Conservation (phyloP, 2,329 filamentous ascomycete species). For the Fusarium humuli region DNA sequence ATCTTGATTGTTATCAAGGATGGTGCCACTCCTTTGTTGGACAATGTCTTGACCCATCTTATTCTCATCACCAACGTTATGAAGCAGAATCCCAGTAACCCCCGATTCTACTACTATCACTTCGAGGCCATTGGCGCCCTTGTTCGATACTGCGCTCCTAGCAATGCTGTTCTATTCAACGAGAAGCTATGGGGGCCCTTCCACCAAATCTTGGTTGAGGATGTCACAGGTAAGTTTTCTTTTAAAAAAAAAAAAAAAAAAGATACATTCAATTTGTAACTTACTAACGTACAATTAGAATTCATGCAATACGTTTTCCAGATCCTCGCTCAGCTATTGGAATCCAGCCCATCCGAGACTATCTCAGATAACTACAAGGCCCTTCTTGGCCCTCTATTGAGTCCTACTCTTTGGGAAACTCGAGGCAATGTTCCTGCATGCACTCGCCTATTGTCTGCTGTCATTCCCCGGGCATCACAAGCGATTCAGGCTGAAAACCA, state of each 20-base stretch:
- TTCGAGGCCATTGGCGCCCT: conserved; percentile 95
- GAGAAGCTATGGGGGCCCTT: conserved; percentile 86
- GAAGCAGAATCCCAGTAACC: conserved; percentile 94
- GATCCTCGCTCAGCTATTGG: conserved; percentile 88
- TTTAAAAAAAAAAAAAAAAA: background rate
- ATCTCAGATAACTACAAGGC: conserved; percentile 84
- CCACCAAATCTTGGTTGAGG: conserved; percentile 80
- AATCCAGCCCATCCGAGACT: conserved; percentile 82
- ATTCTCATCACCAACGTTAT: conserved; percentile 92
- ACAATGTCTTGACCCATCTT: conserved; percentile 84
- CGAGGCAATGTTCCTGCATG: conserved; percentile 94
- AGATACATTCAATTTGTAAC: background rate
- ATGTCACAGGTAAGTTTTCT: conserved; percentile 75
- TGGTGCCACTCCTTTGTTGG: conserved; percentile 77
- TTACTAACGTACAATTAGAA: conserved; percentile 65
- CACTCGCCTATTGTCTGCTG: conserved; percentile 83
- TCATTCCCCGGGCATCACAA: conserved; percentile 81
- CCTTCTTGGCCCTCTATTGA: conserved; percentile 81
- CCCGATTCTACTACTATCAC: conserved; percentile 97
- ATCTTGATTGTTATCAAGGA: conserved; percentile 95
- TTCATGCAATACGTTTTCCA: conserved; percentile 98
- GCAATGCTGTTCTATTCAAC: conserved; percentile 80
- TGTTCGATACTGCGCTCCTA: conserved; percentile 74
- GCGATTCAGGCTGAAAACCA: conserved; percentile 83
- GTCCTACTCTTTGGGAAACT: conserved; percentile 88